Evolutionary conservation across 257 asterid genomes (phyloP), one percentile per base, ranked within the genome.

Genomic region (Lantana camara): DNA sequence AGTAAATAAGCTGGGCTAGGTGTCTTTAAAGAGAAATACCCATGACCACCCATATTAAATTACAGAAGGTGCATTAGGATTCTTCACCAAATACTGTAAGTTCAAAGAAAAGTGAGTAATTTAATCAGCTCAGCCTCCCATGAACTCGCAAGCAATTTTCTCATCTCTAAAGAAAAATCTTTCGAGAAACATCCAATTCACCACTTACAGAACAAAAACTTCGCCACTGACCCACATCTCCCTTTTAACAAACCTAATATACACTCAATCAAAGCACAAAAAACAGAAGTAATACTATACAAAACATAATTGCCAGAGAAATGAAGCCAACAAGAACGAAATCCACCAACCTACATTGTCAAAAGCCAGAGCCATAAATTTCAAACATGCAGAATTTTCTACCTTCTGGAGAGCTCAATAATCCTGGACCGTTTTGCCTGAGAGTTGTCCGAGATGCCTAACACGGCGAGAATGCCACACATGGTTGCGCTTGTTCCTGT

Each of bases 381-480:
- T 22, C 35, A 48, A 40, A 21, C 70, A 5, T 29, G 66, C 19
- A 60, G 47, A 32, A 30, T 27, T 10, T 6, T 2, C 40, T 37
- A 94, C 99, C 99, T 94, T 77, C 96, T 77, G 17, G 99, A 94
- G 7, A 94, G 96, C 66, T 94, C 99, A 54, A 90, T 83, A 58
- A 94, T 83, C 73, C 97, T 67, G 60, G 97, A 78, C 55, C 99
- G 91, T 67, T 82, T 94, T 30, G 84, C 88, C 65, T 84, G 95
- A 66, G 97, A 77, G 68, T 75, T 83, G 61, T 90, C 95, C 7
- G 76, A 79, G 74, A 90, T 79, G 58, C 99, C 96, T 11, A 94
- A 84, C 62, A 90, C 97, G 5, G 99, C 99, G 7, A 94, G 96
- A 42, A 94, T 94, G 67, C 99, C 99, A 82, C 99, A 94, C 99